Evolutionary conservation across 495 filamentous ascomycete species (phyloP).

Genomic region (Penicillium lagena): DNA sequence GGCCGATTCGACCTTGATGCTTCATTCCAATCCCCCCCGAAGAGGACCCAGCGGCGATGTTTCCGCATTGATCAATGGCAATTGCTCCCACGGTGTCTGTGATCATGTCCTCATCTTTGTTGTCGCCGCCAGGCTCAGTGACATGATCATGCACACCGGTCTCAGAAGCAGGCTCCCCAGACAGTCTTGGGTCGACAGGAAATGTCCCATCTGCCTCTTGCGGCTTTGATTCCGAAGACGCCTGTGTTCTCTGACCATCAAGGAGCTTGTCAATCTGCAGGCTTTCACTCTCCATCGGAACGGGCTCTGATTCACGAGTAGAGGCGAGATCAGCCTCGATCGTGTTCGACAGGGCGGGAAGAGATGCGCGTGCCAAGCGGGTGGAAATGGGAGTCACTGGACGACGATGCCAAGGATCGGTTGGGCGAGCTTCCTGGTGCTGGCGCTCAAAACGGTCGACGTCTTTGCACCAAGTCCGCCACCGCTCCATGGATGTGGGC

Average conservation of each 20-base stretch:
- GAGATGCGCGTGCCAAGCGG: neutral
- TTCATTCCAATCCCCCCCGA: conserved; percentile 99
- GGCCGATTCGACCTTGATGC: conserved; percentile 80
- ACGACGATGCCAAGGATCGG: conserved; percentile 1
- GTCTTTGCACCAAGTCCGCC: conserved; percentile 68
- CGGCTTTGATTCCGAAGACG: neutral
- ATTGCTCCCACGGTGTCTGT: conserved; percentile 95
- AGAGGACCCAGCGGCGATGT: conserved; percentile 93
- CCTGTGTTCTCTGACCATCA: neutral
- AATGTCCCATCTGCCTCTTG: neutral
- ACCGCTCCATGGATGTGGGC: conserved; percentile 65
- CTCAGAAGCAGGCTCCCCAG: neutral
- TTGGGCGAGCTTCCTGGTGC: conserved; percentile 1
- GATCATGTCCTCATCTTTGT: conserved; percentile 42
- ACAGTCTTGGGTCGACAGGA: neutral
- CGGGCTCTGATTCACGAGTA: no score
- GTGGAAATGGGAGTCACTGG: neutral
- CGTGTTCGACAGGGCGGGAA: neutral
- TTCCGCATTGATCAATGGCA: conserved; percentile 75
- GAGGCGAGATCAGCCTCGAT: no score
- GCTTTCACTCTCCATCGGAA: no score
- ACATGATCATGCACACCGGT: neutral
- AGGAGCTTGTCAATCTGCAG: no score
- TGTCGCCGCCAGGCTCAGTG: neutral
- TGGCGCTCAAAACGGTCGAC: conserved; percentile 43